phyloP scores from a whole-genome alignment of 768 basidiomycete species.

The Leccinellum albellum region DNA sequence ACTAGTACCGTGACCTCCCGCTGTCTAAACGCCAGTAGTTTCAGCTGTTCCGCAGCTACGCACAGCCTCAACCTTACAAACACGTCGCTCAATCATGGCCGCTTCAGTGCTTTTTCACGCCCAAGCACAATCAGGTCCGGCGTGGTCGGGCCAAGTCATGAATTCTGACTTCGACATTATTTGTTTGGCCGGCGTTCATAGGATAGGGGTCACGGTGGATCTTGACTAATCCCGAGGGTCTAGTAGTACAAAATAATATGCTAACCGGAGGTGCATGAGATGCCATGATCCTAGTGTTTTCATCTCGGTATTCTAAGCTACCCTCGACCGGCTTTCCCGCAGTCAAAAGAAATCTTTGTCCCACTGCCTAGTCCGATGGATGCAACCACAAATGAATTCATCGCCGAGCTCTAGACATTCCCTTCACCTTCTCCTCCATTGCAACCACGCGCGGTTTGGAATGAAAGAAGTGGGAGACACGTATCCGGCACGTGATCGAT shows the following conservation, averaged over 20 bases:
- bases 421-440: background rate
- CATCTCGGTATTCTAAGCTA: background rate
- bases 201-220: background rate
- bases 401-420: background rate
- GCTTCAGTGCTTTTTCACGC: background rate
- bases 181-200: slow-evolving; percentile 10
- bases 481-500: background rate
- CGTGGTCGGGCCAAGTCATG: background rate
- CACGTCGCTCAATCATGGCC: background rate
- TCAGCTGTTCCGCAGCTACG: background rate
- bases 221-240: background rate
- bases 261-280: background rate
- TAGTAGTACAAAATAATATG: background rate
- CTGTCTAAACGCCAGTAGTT: background rate
- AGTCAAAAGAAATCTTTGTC: background rate
- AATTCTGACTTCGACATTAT: background rate
- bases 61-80: slow-evolving; percentile 8
- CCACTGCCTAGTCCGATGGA: background rate
- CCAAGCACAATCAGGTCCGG: background rate
- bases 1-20: no score
- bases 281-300: background rate
- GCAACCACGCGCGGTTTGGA: background rate
- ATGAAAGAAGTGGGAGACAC: background rate
- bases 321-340: background rate
- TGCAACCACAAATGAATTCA: background rate